Evolutionary conservation across 345 rosid species (phyloP), one percentile per base, ranked within the genome.

Genomic region (Aquilaria sinensis): DNA sequence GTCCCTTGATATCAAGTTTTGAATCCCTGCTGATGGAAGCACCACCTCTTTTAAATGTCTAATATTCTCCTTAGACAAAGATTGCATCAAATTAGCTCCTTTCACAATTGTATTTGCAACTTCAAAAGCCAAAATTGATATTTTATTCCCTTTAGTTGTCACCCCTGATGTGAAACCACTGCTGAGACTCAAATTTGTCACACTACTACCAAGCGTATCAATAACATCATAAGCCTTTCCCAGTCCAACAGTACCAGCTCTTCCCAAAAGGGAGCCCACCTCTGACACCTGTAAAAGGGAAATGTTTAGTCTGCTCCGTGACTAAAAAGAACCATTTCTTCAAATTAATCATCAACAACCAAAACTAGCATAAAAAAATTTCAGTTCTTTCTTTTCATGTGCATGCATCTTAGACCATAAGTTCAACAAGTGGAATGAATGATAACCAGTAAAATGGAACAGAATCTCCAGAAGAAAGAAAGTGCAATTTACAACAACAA

Each of bases 61-160:
- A 51, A 86, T 76, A 58, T 79, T 93, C 56, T 82, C 90, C 62
- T 74, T 75, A 3, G 97, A 88, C 48, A 93, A 92, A 31, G 98
- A 86, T 51, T 85, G 90, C 97, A 93, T 88, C 48, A 93, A 80
- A 81, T 86, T 90, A 66, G 92, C 81, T 52, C 97, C 97, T 82
- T 93, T 93, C 56, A 93, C 98, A 5, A 93, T 78, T 12, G 97
- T 93, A 64, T 93, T 93, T 48, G 98, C 98, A 23, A 88, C 97
- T 78, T 93, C 98, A 76, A 93, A 93, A 58, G 98, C 80, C 72
- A 93, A 78, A 67, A 93, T 93, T 30, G 81, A 69, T 65, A 93
- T 86, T 72, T 78, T 85, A 70, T 83, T 81, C 71, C 98, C 97
- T 74, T 90, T 93, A 1, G 83, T 80, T 1, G 86, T 65, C 64